Evolutionary conservation across 2,329 filamentous ascomycete genomes (phyloP).

Genomic region (Fusarium torulosum): DNA sequence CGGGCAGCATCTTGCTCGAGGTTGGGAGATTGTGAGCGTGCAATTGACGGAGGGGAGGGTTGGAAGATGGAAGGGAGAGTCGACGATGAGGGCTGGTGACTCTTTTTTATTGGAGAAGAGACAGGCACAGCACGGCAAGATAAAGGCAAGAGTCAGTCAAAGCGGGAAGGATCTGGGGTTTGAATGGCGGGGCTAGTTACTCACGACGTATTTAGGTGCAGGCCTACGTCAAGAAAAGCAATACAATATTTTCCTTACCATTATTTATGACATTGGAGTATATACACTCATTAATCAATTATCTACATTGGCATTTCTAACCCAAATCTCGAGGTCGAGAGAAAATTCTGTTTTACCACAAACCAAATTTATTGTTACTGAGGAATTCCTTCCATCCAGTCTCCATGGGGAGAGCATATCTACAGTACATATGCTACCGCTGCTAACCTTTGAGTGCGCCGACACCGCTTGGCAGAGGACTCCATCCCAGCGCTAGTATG

Average conservation of each 20-base stretch:
- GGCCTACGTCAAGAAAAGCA: too few species aligned
- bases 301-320: too few species aligned
- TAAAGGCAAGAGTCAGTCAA: slow-evolving; percentile 3
- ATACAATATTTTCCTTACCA: too few species aligned
- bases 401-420: too few species aligned
- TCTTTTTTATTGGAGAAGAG: slow-evolving; percentile 24
- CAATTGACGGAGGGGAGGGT: slow-evolving; percentile 19
- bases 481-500: too few species aligned
- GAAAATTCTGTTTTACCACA: too few species aligned
- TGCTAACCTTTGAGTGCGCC: slow-evolving; percentile 1
- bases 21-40: slow-evolving; percentile 21
- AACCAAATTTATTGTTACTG: too few species aligned
- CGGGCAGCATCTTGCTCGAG: slow-evolving; percentile 57
- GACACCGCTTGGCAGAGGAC: neutral
- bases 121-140: slow-evolving; percentile 7
- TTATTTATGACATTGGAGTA: too few species aligned
- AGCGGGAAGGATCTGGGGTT: slow-evolving; percentile 8
- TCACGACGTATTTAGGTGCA: too few species aligned
- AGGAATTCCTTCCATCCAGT: too few species aligned
- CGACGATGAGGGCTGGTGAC: slow-evolving; percentile 17
- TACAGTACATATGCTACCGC: slow-evolving; percentile 1
- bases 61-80: slow-evolving; percentile 2
- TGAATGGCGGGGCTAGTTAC: slow-evolving; percentile 28
- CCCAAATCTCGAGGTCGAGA: too few species aligned
- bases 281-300: too few species aligned